Conservation (phyloP, 2,329 filamentous ascomycete species). For the Huntiella savannae region DNA sequence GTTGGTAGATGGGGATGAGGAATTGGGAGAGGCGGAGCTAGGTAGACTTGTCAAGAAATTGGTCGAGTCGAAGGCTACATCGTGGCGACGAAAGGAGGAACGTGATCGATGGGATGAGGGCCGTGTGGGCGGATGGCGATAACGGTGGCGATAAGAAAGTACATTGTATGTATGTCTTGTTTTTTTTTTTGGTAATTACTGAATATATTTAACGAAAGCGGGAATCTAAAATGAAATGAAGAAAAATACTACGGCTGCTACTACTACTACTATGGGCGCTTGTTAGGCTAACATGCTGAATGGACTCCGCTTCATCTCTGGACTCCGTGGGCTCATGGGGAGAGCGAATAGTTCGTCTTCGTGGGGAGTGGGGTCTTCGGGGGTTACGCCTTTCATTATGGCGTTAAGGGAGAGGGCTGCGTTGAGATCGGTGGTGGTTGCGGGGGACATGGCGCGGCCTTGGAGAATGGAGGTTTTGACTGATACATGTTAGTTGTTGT, state of each 20-base stretch:
- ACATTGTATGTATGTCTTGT: background rate
- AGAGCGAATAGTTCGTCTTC: slow-evolving; percentile 77
- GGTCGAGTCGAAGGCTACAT: slow-evolving; percentile 58
- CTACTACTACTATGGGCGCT: background rate
- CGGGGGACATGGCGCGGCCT: slow-evolving; percentile 10
- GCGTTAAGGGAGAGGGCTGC: slow-evolving; percentile 8
- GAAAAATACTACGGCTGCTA: background rate
- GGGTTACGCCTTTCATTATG: slow-evolving; percentile 1
- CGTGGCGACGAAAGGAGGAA: slow-evolving; percentile 65
- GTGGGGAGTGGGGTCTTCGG: slow-evolving; percentile 16
- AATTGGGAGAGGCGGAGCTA: slow-evolving; percentile 34
- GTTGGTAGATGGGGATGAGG: slow-evolving; percentile 49
- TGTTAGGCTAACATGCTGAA: slow-evolving; percentile 37
- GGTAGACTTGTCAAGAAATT: slow-evolving; percentile 66
- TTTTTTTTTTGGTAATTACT: slow-evolving; percentile 3
- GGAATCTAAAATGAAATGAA: background rate
- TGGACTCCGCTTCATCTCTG: slow-evolving; percentile 68
- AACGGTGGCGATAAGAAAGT: slow-evolving; percentile 16
- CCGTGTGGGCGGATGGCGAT: slow-evolving; percentile 84
- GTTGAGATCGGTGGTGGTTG: slow-evolving; percentile 3
- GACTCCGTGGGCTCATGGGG: slow-evolving; percentile 68
- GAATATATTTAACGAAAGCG: background rate
- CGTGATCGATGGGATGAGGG: slow-evolving; percentile 94
- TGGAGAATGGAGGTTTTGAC: slow-evolving; percentile 11
- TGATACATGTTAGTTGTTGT: background rate